Conservation (phyloP, 2,329 filamentous ascomycete genomes). For the Podosphaera leucotricha region DNA sequence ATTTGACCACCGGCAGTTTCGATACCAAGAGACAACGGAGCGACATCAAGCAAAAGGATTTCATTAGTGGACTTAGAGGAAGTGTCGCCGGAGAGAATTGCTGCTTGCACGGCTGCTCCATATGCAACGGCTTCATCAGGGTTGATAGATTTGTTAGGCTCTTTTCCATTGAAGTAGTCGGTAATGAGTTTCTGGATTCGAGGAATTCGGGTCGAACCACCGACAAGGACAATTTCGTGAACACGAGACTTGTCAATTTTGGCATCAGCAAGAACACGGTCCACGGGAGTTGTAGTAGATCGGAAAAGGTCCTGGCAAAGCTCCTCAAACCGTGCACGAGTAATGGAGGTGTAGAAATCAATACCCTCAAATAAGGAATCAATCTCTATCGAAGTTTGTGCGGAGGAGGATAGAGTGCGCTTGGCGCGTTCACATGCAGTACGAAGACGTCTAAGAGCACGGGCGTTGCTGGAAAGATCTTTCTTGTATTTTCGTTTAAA, state of each 20-base stretch:
- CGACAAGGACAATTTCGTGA: slow-evolving; percentile 91
- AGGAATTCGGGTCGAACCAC: slow-evolving; percentile 99
- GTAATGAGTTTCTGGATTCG: slow-evolving; percentile 94
- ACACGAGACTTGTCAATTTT: slow-evolving; percentile 79
- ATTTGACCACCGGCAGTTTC: slow-evolving; percentile 97
- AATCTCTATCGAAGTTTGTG: slow-evolving; percentile 93
- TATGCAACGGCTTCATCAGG: slow-evolving; percentile 96
- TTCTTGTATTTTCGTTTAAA: slow-evolving; percentile 94
- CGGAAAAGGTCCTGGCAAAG: slow-evolving; percentile 76
- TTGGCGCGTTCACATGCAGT: slow-evolving; percentile 98
- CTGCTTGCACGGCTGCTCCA: slow-evolving; percentile 91
- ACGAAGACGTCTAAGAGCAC: slow-evolving; percentile 97
- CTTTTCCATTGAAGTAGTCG: slow-evolving; percentile 86
- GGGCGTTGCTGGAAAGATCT: slow-evolving; percentile 76
- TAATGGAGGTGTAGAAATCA: slow-evolving; percentile 92
- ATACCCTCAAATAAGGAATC: no score
- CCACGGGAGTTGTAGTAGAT: slow-evolving; percentile 73
- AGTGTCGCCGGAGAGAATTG: slow-evolving; percentile 86
- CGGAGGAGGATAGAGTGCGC: slow-evolving; percentile 89
- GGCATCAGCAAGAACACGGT: slow-evolving; percentile 93
- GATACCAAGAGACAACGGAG: slow-evolving; percentile 88
- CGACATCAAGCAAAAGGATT: slow-evolving; percentile 83
- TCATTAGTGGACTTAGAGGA: no score
- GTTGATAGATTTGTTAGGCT: slow-evolving; percentile 95
- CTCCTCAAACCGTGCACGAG: slow-evolving; percentile 74